Conservation (phyloP, 306 rosid species). For the Trifolium fragiferum region DNA sequence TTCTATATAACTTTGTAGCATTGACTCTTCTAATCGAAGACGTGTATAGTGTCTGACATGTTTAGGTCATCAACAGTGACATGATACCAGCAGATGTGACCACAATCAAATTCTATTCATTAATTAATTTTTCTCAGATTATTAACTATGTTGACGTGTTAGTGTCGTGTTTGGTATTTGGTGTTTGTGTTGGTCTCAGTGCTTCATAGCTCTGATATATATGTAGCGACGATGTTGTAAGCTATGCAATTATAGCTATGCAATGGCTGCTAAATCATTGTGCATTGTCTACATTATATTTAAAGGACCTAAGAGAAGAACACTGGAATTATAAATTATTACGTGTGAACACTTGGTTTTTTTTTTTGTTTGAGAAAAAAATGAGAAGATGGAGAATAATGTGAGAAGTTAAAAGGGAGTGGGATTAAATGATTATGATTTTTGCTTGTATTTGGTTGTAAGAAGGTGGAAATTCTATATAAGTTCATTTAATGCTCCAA, state of each 20-base stretch:
- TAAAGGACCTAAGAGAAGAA: not conserved
- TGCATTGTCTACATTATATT: not conserved
- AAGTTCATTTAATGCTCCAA: conserved; percentile 4
- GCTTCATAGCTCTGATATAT: not conserved
- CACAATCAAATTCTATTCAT: no score
- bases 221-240: not conserved
- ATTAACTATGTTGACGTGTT: not conserved
- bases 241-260: not conserved
- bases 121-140: not conserved
- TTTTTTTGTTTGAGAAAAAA: conserved; percentile 22
- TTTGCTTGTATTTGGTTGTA: not conserved
- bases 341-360: not conserved
- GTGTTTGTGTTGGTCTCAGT: not conserved
- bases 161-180: not conserved
- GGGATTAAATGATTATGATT: conserved; percentile 22
- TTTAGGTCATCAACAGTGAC: not conserved
- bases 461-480: not conserved
- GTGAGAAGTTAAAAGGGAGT: conserved; percentile 8
- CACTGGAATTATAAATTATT: not conserved
- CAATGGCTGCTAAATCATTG: not conserved
- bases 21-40: not conserved
- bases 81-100: not conserved
- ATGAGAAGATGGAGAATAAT: not conserved
- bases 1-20: not conserved
- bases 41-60: not conserved